Percentiles rank a stretch among this genome's conserved stretches.
Conservation (phyloP, 345 rosid species). For the Melaleuca alternifolia region DNA sequence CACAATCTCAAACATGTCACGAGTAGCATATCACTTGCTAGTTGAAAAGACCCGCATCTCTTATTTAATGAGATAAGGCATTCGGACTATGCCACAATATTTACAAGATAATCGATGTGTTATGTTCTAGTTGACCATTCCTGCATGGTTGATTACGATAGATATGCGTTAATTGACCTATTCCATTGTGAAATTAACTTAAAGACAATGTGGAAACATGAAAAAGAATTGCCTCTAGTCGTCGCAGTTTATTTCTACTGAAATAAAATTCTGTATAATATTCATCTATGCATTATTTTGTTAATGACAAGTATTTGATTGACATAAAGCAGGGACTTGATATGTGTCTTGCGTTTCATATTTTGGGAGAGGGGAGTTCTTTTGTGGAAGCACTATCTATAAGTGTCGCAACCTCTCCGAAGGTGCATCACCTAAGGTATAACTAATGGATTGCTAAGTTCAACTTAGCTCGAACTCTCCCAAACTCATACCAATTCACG, state of each 20-base stretch:
- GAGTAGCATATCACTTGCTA: background rate
- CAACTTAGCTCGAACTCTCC: too few species aligned
- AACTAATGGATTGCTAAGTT: too few species aligned
- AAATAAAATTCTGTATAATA: background rate
- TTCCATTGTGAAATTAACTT: background rate
- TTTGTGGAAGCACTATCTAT: background rate
- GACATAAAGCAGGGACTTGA: background rate
- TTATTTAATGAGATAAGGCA: background rate
- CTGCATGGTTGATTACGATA: background rate
- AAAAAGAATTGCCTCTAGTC: background rate
- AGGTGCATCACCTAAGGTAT: too few species aligned
- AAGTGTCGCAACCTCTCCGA: too few species aligned
- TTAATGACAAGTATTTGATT: background rate
- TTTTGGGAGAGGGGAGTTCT: background rate
- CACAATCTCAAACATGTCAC: background rate
- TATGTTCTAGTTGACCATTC: background rate
- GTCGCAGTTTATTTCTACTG: background rate
- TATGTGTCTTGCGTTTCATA: background rate
- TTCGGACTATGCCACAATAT: background rate
- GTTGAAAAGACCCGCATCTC: background rate
- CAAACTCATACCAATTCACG: too few species aligned
- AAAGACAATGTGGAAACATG: background rate
- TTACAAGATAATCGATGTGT: background rate
- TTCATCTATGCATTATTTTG: background rate
- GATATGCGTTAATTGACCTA: background rate